phyloP scores from a whole-genome alignment of 352 stramenopile genomes.

The Pythium brassicae region DNA sequence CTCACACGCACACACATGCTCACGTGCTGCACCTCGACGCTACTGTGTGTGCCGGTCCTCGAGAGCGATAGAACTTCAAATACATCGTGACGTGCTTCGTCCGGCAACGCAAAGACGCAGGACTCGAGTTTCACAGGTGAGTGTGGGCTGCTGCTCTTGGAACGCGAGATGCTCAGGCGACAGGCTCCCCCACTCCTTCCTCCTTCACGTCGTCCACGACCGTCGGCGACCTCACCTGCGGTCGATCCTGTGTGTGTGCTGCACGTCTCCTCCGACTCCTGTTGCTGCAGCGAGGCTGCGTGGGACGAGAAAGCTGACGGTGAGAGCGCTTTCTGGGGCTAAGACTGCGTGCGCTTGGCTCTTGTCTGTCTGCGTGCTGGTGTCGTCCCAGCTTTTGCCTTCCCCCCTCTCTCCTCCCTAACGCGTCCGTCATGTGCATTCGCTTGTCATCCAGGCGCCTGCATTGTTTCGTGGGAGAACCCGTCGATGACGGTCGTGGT shows the following conservation, averaged over 20 bases:
- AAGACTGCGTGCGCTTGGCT: no score
- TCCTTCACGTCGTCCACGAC: no score
- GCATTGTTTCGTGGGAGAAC: conserved; percentile 76
- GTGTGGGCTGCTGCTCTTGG: not conserved
- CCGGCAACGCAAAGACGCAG: conserved; percentile 57
- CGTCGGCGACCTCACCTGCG: no score
- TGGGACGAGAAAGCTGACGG: conserved; percentile 78
- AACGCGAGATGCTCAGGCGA: not conserved
- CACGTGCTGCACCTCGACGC: not conserved
- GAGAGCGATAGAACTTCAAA: conserved; percentile 73
- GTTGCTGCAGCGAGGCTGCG: conserved; percentile 33
- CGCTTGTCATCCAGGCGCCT: conserved; percentile 31
- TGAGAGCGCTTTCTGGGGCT: conserved; percentile 16
- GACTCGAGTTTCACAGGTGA: conserved; percentile 56
- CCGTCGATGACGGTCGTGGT: conserved; percentile 58
- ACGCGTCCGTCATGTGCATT: not conserved
- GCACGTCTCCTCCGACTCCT: not conserved
- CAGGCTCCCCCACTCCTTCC: not conserved
- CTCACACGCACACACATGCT: not conserved
- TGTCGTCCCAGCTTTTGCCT: not conserved
- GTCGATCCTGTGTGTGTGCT: conserved; percentile 13
- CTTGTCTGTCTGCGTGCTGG: no score
- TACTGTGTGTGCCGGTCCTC: not conserved
- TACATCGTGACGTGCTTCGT: conserved; percentile 76
- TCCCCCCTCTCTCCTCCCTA: not conserved